Evolutionary conservation across 768 basidiomycete species (phyloP).

Genomic region (Pholiota microspora): DNA sequence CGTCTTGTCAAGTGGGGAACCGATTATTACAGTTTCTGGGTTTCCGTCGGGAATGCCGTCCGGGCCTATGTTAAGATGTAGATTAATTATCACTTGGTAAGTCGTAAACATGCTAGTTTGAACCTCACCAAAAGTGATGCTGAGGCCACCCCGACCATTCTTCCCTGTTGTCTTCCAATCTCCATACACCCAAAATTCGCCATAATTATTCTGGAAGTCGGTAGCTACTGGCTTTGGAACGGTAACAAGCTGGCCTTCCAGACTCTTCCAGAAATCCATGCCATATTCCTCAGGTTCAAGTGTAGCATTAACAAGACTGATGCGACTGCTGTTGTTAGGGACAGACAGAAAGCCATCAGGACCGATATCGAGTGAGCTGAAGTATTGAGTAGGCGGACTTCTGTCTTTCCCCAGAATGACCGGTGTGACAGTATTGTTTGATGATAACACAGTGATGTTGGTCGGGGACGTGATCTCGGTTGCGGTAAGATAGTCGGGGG

Average conservation of each 20-base stretch:
- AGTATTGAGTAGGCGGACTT: constrained; percentile 46
- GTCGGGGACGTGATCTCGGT: constrained; percentile 49
- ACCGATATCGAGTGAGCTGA: constrained; percentile 50
- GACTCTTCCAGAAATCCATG: constrained; percentile 63
- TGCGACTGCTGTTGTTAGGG: constrained; percentile 49
- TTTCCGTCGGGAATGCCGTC: constrained; percentile 55
- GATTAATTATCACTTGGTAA: neutral
- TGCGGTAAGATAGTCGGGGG: constrained; percentile 44
- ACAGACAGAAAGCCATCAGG: constrained; percentile 53
- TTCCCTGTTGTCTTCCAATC: constrained; percentile 54
- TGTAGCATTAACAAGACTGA: constrained; percentile 44
- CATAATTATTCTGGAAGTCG: constrained; percentile 50
- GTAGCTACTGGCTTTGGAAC: constrained; percentile 45
- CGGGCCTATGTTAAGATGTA: constrained; percentile 31
- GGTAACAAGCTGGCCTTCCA: constrained; percentile 57
- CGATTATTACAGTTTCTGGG: constrained; percentile 56
- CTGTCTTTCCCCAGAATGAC: constrained; percentile 52
- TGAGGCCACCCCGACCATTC: constrained; percentile 55
- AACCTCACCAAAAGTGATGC: constrained; percentile 42
- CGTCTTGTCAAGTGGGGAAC: constrained; percentile 50
- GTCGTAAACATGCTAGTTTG: neutral
- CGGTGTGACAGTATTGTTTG: constrained; percentile 43
- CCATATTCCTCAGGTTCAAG: constrained; percentile 52
- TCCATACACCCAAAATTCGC: constrained; percentile 60
- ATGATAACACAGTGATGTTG: constrained; percentile 41